These are phyloP conservation scores for Saccharomyces paradoxus DNA, from an alignment of 805 yeast species.

Conservation along the genomic window DNA sequence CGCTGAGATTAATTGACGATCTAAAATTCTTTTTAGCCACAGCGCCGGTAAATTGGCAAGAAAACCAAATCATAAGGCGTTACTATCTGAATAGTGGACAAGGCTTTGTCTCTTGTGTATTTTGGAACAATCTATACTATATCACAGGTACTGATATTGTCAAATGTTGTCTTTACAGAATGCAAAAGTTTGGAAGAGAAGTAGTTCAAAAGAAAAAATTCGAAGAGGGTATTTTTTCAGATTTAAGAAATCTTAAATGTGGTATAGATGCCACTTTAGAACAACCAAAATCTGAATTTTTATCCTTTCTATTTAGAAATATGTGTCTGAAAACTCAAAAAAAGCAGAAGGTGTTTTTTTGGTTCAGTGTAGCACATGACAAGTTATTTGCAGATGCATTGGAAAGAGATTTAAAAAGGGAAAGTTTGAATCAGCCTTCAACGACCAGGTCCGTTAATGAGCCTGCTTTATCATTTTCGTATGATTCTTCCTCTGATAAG, in stretches of 20 bases:
- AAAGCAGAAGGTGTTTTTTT: constrained; percentile 92
- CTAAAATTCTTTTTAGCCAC: constrained; percentile 80
- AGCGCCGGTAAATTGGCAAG: constrained; percentile 93
- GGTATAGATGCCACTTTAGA: constrained; percentile 84
- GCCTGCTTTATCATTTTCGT: constrained; percentile 72
- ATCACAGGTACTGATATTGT: constrained; percentile 96
- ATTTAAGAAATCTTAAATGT: constrained; percentile 75
- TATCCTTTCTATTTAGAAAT: constrained; percentile 76
- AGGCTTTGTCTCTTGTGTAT: constrained; percentile 86
- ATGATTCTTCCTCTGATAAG: constrained; percentile 38
- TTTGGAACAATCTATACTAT: constrained; percentile 83
- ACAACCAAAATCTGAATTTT: constrained; percentile 74
- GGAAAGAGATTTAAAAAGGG: constrained; percentile 84
- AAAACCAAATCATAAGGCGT: constrained; percentile 76
- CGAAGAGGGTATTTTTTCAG: constrained; percentile 93
- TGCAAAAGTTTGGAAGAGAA: constrained; percentile 82
- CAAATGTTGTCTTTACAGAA: constrained; percentile 78
- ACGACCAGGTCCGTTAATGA: constrained; percentile 68
- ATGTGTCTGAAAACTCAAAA: constrained; percentile 88
- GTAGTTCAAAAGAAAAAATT: constrained; percentile 84
- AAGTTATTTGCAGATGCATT: constrained; percentile 86
- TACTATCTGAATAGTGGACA: constrained; percentile 82
- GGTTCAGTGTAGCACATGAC: constrained; percentile 95
- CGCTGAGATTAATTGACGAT: constrained; percentile 60
- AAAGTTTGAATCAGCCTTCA: constrained; percentile 48